Conservation (phyloP, 805 yeast species). For the Kazachstania taianensis region DNA sequence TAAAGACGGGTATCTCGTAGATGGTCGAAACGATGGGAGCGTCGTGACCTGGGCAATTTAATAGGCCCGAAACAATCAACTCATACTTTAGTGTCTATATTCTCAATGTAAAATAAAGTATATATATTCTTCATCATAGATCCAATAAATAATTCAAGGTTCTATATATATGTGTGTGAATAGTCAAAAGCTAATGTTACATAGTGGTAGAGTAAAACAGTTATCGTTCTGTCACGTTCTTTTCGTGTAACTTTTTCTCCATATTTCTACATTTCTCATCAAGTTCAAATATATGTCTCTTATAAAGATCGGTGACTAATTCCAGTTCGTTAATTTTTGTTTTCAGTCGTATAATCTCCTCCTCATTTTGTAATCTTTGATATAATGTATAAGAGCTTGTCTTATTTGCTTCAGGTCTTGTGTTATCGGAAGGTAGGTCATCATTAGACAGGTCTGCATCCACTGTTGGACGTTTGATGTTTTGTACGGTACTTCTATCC, state of each 20-base stretch:
- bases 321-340: slow-evolving; percentile 84
- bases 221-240: too few relatives aligned
- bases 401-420: not conserved
- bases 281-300: slow-evolving; percentile 71
- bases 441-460: too few relatives aligned
- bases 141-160: too few relatives aligned
- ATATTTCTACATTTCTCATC: slow-evolving; percentile 35
- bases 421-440: not conserved
- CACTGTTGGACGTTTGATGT: too few relatives aligned
- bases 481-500: too few relatives aligned
- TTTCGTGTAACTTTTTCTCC: slow-evolving; percentile 10
- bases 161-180: too few relatives aligned
- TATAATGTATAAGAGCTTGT: not conserved
- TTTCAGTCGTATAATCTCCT: slow-evolving; percentile 38
- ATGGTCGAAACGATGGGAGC: slow-evolving; percentile 51
- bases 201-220: too few relatives aligned
- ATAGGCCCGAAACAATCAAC: not conserved
- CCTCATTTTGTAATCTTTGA: slow-evolving; percentile 17
- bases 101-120: not conserved
- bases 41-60: slow-evolving; percentile 55
- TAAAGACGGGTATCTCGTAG: slow-evolving; percentile 56
- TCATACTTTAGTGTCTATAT: too few relatives aligned
- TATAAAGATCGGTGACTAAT: slow-evolving; percentile 78
- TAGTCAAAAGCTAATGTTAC: too few relatives aligned
- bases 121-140: not conserved